Base-by-base conservation (phyloP, 345 rosid species). In the Barbarea vulgaris region DNA sequence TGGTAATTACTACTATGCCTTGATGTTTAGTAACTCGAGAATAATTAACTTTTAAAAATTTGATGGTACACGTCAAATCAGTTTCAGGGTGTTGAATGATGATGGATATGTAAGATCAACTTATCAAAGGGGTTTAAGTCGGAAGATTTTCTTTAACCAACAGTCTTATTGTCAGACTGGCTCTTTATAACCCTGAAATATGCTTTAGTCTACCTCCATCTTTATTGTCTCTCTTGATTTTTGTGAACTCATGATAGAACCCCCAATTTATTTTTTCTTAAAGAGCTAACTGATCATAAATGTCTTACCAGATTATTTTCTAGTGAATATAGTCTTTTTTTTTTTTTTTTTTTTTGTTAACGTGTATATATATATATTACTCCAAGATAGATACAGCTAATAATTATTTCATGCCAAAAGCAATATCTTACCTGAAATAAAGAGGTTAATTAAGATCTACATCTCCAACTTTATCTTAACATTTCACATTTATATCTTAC, bases 111-210 rank as follows among this genome's bases (percentile, higher is more conserved):
- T 42, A 22, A 56, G 48, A 74, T 65, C 72, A 15, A 55, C 50
- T 27, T 74, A 33, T 60, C 47, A 31, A 64, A 47, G 56, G 36
- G 44, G 42, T 18, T 53, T 61, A 61, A 64, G 64, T 64, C 65
- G 13, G 52, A 66, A 74, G 72, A 74, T 66, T 44, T 74, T 74
- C 72, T 74, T 74, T 66, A 65, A 66, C 72, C 72, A 65, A 65
- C 21, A 74, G 78, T 65, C 58, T 46, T 74, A 33, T 46, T 74
- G 77, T 65, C 72, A 74, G 77, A 64, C 77, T 73, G 71, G n/a
- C 77, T 30, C 64, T 54, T 64, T 42, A 15, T 21, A 64, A 73
- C 63, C 56, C 55, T 73, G 44, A 63, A 51, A 73, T 21, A 72
- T 72, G 69, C 76, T 28, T 15, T 15, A 62, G 76, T 72, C 53